Evolutionary conservation across 805 yeast genomes (phyloP).

Genomic region (Metschnikowia reukaufii): DNA sequence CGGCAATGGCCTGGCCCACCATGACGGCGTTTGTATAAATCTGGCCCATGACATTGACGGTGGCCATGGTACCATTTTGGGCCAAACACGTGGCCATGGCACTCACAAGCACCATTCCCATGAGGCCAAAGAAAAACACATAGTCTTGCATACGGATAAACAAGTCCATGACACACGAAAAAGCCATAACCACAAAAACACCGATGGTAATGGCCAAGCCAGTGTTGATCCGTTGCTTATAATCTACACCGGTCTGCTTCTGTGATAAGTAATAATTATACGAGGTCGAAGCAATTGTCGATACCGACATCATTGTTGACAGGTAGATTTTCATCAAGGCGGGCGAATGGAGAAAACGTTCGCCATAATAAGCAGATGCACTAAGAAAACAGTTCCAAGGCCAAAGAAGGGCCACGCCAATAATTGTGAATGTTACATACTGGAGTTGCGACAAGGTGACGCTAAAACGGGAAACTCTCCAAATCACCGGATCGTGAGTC

Average conservation of each 20-base stretch:
- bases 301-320: constrained; percentile 84
- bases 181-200: constrained; percentile 59
- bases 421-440: constrained; percentile 60
- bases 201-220: constrained; percentile 62
- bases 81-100: constrained; percentile 77
- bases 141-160: constrained; percentile 39
- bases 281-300: constrained; percentile 65
- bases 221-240: constrained; percentile 51
- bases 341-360: constrained; percentile 54
- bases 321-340: constrained; percentile 59
- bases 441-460: constrained; percentile 32
- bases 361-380: constrained; percentile 77
- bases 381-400: constrained; percentile 91
- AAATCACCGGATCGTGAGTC: constrained; percentile 24
- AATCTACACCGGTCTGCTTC: constrained; percentile 60
- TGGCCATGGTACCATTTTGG: constrained; percentile 89
- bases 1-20: constrained; percentile 95
- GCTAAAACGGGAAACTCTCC: constrained; percentile 9
- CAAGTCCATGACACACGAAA: constrained; percentile 42
- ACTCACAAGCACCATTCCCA: constrained; percentile 63
- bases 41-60: constrained; percentile 73
- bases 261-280: constrained; percentile 64
- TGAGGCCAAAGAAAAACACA: constrained; percentile 51
- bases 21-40: constrained; percentile 84
- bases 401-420: constrained; percentile 86